These are phyloP conservation scores for Leccinum aurantiacum DNA, from an alignment of 768 basidiomycete species.

Conservation along the genomic window DNA sequence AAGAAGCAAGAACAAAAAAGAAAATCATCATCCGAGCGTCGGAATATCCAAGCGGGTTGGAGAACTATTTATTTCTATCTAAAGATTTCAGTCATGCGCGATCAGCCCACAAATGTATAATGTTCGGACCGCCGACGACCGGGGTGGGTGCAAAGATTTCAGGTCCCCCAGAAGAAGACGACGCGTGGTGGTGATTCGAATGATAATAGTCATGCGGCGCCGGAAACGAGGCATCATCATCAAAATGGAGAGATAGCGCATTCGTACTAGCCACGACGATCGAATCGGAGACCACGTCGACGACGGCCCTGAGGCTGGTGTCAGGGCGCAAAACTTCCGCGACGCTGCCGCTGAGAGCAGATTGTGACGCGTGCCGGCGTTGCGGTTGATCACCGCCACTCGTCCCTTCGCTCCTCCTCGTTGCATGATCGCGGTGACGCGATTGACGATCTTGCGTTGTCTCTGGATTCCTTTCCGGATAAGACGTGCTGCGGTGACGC, in stretches of 20 bases:
- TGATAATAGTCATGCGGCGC: constrained; percentile 24
- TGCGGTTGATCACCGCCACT: constrained; percentile 3
- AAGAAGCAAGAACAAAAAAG: neutral
- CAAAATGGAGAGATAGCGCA: constrained; percentile 37
- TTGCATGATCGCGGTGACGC: constrained; percentile 12
- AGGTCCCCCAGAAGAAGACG: constrained; percentile 24
- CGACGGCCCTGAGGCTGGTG: constrained; percentile 12
- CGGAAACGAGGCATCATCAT: constrained; percentile 38
- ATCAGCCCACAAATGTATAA: constrained; percentile 36
- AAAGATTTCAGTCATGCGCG: constrained; percentile 26
- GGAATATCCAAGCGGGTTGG: neutral
- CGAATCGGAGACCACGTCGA: constrained; percentile 15
- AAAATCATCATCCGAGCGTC: neutral
- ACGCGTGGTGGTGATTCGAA: constrained; percentile 10
- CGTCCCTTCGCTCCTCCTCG: constrained; percentile 25
- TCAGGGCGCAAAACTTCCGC: constrained; percentile 22
- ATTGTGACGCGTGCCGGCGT: constrained; percentile 25
- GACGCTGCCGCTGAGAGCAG: constrained; percentile 7
- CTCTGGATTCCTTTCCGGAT: constrained; percentile 19
- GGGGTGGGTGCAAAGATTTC: constrained; percentile 36
- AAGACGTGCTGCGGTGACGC: constrained; percentile 20
- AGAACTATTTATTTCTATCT: neutral
- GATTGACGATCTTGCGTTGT: constrained; percentile 16
- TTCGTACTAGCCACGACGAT: constrained; percentile 27
- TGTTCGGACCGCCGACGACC: constrained; percentile 35